Conservation (phyloP, 257 asterid species). For the Paraleonurus japonicus region DNA sequence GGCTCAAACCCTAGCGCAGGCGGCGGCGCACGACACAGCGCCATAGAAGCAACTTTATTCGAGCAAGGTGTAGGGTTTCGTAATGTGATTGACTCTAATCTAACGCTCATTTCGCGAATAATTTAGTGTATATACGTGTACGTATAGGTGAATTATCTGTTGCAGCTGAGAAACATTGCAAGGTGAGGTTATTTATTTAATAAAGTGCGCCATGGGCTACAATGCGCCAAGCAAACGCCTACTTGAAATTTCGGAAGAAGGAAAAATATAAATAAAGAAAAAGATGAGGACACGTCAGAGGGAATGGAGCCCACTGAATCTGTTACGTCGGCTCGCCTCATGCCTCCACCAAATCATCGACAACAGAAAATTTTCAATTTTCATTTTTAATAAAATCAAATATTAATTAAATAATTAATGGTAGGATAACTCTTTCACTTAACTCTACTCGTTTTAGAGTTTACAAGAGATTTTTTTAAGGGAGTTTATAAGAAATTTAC, state of each 20-base stretch:
- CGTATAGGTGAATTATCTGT: neutral
- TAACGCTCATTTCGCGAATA: slow-evolving; percentile 26
- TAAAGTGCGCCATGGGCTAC: slow-evolving; percentile 26
- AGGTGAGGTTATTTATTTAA: slow-evolving; percentile 4
- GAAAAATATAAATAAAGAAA: neutral
- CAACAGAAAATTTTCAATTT: too few relatives aligned
- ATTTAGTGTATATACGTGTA: neutral
- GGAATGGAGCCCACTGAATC: slow-evolving; percentile 27
- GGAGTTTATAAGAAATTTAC: too few relatives aligned
- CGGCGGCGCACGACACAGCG: slow-evolving; percentile 41
- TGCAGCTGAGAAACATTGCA: slow-evolving; percentile 21
- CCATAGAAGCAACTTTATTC: slow-evolving; percentile 31
- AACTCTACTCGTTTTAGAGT: too few relatives aligned
- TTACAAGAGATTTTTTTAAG: too few relatives aligned
- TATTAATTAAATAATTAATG: too few relatives aligned
- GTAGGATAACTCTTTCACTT: too few relatives aligned
- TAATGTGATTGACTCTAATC: slow-evolving; percentile 30
- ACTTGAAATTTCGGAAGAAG: neutral
- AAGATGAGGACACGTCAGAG: slow-evolving; percentile 15
- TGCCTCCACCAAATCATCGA: too few relatives aligned
- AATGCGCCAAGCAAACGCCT: neutral
- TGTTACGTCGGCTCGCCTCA: neutral
- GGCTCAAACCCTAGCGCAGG: slow-evolving; percentile 43
- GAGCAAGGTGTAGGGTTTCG: slow-evolving; percentile 35
- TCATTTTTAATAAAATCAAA: neutral